Percentiles rank a stretch among this genome's conserved stretches.
phyloP scores from a whole-genome alignment of 345 rosid species.

The Brassica carinata region DNA sequence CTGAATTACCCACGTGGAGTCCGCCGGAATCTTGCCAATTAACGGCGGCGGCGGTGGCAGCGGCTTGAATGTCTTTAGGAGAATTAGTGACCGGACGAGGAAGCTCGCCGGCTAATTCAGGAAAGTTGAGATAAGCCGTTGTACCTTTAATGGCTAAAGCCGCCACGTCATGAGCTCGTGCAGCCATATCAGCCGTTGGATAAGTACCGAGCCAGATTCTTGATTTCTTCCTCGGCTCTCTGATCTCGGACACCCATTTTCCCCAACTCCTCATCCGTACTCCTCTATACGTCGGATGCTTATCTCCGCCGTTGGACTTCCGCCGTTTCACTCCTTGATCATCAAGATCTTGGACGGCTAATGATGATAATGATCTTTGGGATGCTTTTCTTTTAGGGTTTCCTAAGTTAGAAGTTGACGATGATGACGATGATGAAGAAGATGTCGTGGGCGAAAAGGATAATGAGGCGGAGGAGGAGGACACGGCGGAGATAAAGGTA shows the following conservation, averaged over 20 bases:
- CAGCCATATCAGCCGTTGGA: slow-evolving; percentile 81
- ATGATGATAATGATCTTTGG: slow-evolving; percentile 27
- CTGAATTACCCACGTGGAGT: background rate
- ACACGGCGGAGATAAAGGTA: slow-evolving; percentile 9
- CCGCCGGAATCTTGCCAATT: slow-evolving; percentile 31
- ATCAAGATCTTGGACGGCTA: slow-evolving; percentile 29
- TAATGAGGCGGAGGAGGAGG: slow-evolving; percentile 30
- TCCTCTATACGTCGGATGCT: slow-evolving; percentile 65
- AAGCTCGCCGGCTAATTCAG: slow-evolving; percentile 49
- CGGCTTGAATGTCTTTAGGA: slow-evolving; percentile 64
- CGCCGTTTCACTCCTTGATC: slow-evolving; percentile 35
- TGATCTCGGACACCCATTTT: slow-evolving; percentile 86
- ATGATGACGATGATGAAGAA: slow-evolving; percentile 21
- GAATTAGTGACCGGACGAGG: slow-evolving; percentile 57
- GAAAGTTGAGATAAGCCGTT: slow-evolving; percentile 67
- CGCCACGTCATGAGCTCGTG: slow-evolving; percentile 84
- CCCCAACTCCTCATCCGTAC: slow-evolving; percentile 85
- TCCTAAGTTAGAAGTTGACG: slow-evolving; percentile 23
- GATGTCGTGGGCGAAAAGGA: slow-evolving; percentile 36
- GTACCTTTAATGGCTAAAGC: slow-evolving; percentile 74
- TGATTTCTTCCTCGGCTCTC: slow-evolving; percentile 78
- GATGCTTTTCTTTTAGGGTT: slow-evolving; percentile 23
- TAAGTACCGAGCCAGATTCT: slow-evolving; percentile 87
- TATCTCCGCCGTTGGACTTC: slow-evolving; percentile 36
- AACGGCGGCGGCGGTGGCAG: slow-evolving; percentile 59